Evolutionary conservation across 2,329 filamentous ascomycete genomes (phyloP), one percentile per base, ranked within the genome.

Genomic region (Alternaria triticina): DNA sequence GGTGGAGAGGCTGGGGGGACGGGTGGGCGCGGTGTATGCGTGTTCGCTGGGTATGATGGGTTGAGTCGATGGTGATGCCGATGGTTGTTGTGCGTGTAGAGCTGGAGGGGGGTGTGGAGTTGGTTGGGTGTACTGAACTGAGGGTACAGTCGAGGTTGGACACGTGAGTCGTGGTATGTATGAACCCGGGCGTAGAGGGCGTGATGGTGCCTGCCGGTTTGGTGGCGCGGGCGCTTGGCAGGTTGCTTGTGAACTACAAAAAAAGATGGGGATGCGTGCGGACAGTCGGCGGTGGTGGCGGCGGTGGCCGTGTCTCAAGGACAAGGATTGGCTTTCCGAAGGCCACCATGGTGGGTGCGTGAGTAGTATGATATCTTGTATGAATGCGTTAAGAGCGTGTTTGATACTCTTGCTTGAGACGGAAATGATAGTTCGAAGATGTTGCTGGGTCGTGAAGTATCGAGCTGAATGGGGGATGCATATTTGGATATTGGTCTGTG

Each of bases 401-500:
- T 40, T 40, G 33, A 33, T 36, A 36, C 4, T 4, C 1, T 36
- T n/a, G 33, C 15, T 40, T 9, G 1, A 40, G 33, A 9, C 4
- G 4, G 15, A 10, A 40, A 40, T 4, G 36, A 40, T 40, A 17
- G 36, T 17, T 40, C 4, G 9, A 11, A 3, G 3, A 40, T 40
- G 36, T 0, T 6, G 1, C 5, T 17, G 9, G n/a, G 5, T 40
- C 4, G 5, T 40, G n/a, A 3, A 40, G 9, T 11, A 2, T 17
- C 0, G 17, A 3, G 36, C 36, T 40, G 36, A 40, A 40, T 17
- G 36, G n/a, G 3, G n/a, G 3, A 17, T 40, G n/a, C 36, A 40
- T 40, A 40, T 40, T 40, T 0, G 0, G 1, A 40, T 11, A 40
- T 0, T 1, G 3, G 17, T 6, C 36, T 40, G 36, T 0, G 36